Evolutionary conservation across 495 filamentous ascomycete species (phyloP).

Genomic region (Podospora pseudocomata): DNA sequence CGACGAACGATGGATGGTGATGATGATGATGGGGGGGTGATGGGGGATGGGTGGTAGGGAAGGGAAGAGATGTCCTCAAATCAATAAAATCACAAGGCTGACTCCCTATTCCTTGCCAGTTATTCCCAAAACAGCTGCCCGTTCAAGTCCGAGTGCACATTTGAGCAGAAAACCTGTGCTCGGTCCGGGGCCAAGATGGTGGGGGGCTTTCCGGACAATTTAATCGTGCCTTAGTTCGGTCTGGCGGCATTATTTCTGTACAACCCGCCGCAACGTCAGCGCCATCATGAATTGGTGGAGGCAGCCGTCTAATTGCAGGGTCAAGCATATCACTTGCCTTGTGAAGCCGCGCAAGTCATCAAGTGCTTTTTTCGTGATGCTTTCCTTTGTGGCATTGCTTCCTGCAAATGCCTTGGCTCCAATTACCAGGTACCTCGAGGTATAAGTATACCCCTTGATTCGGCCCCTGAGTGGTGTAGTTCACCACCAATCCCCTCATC

Average conservation of each 20-base stretch:
- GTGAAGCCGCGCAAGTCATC: not conserved
- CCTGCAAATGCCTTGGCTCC: not conserved
- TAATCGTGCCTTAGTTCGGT: not conserved
- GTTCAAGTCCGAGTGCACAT: not conserved
- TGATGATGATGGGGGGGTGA: too few species aligned
- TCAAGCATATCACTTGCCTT: not conserved
- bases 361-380: not conserved
- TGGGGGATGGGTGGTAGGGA: not conserved
- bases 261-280: not conserved
- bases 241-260: not conserved
- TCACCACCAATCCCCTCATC: not conserved
- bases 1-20: not conserved
- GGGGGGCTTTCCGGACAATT: not conserved
- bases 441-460: constrained; percentile 22
- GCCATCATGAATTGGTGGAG: not conserved
- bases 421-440: not conserved
- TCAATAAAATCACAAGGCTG: not conserved
- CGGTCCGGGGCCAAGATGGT: too few species aligned
- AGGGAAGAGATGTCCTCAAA: not conserved
- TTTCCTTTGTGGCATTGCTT: not conserved
- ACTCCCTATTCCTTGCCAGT: not conserved
- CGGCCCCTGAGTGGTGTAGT: not conserved
- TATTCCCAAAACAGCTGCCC: not conserved
- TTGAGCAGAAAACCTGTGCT: not conserved
- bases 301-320: not conserved